Base-by-base conservation (phyloP, 2,329 filamentous ascomycete genomes). In the Talaromyces rugulosus region DNA sequence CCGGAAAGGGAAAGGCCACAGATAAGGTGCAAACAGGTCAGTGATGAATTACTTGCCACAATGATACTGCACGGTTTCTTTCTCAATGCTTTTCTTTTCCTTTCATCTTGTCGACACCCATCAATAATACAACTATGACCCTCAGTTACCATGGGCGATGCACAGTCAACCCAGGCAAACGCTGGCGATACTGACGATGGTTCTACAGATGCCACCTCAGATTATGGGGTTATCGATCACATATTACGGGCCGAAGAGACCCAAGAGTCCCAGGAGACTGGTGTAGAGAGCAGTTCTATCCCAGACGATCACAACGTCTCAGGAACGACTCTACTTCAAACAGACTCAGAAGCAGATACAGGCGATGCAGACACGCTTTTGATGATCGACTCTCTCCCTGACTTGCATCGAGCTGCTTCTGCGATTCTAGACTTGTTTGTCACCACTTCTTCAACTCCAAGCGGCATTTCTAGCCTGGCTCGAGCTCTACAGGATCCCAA, bases 371-470 rank as follows among this genome's bases (percentile, higher is more conserved):
- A 80, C 54, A 64, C 67, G 4, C 65, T 74, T 7, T 67, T 74
- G 47, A 73, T 80, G 67, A 65, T 76, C 4, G 76, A 80, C 56
- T 68, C 69, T 11, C 70, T 81, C 6, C 74, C 74, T 23, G 73
- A 76, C 30, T 69, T 81, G 4, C 72, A 75, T 27, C 62, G 68
- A 44, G 66, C 69, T 4, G 70, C 78, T 7, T 63, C 65, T 11
- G 65, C 67, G n/a, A 66, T 80, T 1, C 63, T 81, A 27, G 69
- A 75, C 12, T 69, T 77, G 4, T 69, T 80, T 8, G 68, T 74
- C 5, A 72, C 75, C 7, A 61, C 59, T 9, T 66, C 70, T 1
- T 63, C 66, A 1, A 66, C 72, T 40, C 66, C 68, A 0, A 66
- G 70, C 5, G 65, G 59, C 30, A 70, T 77, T 34, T 62, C 70